These are phyloP conservation scores for Penicillium longicatenatum DNA, from an alignment of 495 filamentous ascomycete genomes.

Conservation along the genomic window DNA sequence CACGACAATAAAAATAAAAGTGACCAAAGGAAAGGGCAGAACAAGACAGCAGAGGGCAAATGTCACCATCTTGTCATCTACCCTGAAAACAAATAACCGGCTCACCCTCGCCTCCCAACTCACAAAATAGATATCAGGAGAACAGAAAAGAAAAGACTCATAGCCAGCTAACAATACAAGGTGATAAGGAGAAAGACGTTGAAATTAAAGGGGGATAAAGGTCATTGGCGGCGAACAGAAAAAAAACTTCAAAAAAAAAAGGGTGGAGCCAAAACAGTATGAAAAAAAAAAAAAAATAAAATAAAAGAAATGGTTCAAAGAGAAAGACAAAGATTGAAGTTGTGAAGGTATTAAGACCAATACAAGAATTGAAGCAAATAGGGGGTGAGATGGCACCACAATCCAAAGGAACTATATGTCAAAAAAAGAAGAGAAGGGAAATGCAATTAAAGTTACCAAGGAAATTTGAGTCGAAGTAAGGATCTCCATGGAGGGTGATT, in stretches of 20 bases:
- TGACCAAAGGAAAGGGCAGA: conserved; percentile 13
- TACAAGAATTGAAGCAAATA: conserved; percentile 33
- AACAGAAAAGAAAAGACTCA: conserved; percentile 33
- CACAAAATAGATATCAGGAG: conserved; percentile 21
- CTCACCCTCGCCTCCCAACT: conserved; percentile 9
- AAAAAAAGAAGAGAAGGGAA: conserved; percentile 22
- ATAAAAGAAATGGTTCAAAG: conserved; percentile 18
- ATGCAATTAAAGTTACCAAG: conserved; percentile 24
- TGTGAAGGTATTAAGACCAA: conserved; percentile 34
- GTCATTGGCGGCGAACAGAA: conserved; percentile 23
- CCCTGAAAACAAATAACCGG: conserved; percentile 8
- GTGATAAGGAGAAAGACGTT: conserved; percentile 32
- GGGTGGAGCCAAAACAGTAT: conserved; percentile 17
- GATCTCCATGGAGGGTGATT: conserved; percentile 26
- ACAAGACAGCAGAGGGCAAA: not conserved
- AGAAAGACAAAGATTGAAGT: conserved; percentile 27
- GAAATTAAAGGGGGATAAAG: conserved; percentile 31
- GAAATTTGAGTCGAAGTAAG: conserved; percentile 33
- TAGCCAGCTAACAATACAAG: conserved; percentile 51
- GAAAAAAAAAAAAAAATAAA: conserved; percentile 25
- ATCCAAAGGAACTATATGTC: conserved; percentile 25
- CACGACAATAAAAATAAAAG: conserved; percentile 20
- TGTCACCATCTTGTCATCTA: not conserved
- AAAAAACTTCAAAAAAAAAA: conserved; percentile 28
- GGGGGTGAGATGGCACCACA: conserved; percentile 20